phyloP scores from a whole-genome alignment of 2,329 filamentous ascomycete genomes.

The Leptographium lundbergii region DNA sequence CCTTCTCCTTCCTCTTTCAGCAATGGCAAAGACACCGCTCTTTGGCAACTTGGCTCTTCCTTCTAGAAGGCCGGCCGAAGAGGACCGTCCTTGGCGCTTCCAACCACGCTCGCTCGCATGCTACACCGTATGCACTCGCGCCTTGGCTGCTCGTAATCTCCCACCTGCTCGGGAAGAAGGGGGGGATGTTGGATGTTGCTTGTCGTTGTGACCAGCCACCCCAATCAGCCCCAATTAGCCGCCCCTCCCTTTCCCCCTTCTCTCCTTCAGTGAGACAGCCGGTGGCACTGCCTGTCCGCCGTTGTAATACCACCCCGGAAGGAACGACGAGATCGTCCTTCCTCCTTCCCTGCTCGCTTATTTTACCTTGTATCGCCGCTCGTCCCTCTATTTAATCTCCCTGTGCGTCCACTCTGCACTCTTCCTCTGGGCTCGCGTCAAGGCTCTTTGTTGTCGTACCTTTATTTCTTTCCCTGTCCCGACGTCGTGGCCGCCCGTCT shows the following conservation, averaged over 20 bases:
- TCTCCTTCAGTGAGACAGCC: no score
- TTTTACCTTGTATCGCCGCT: not conserved
- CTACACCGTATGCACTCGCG: no score
- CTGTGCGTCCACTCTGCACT: not conserved
- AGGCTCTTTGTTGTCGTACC: not conserved
- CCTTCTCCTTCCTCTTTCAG: not conserved
- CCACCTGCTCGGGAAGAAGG: no score
- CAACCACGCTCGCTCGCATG: no score
- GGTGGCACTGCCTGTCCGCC: no score
- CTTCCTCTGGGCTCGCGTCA: not conserved
- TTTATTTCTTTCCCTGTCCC: no score
- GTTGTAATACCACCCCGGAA: no score
- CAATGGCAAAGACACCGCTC: not conserved
- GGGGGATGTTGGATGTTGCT: no score
- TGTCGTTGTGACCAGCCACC: no score
- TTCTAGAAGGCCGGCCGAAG: not conserved
- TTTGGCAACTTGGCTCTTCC: not conserved
- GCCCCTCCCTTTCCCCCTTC: no score
- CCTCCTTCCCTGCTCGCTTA: not conserved
- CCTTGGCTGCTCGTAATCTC: no score
- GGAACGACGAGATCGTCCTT: not conserved
- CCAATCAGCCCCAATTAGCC: no score
- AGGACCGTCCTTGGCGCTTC: not conserved
- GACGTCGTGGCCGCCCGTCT: not conserved
- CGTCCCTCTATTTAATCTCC: not conserved